These are phyloP conservation scores for Piper longum DNA, from an alignment of 164 flowering plant species.

Conservation along the genomic window DNA sequence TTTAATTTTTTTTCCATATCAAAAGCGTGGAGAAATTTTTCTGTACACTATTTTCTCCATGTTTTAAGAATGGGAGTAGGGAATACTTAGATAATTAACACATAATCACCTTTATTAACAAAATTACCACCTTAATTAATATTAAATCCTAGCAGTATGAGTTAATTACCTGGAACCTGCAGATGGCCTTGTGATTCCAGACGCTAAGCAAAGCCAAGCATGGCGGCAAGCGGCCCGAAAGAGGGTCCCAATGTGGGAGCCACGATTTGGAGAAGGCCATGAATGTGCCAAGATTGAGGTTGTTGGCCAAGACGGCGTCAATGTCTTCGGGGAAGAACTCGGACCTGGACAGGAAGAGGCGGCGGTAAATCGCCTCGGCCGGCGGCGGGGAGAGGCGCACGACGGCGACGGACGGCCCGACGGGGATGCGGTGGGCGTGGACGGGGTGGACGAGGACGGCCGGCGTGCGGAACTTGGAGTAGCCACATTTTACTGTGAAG, in stretches of 20 bases:
- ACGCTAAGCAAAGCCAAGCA: constrained; percentile 53
- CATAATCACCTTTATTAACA: no score
- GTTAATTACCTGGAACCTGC: constrained; percentile 22
- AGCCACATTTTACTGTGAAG: constrained; percentile 43
- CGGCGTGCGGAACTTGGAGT: constrained; percentile 42
- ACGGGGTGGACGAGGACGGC: constrained; percentile 61
- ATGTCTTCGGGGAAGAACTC: constrained; percentile 68
- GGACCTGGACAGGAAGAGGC: constrained; percentile 24
- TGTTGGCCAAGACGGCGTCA: constrained; percentile 25
- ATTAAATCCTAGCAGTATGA: no score
- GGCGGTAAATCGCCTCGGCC: constrained; percentile 32
- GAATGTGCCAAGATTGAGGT: constrained; percentile 59
- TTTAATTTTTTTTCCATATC: no score
- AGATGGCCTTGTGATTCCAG: constrained; percentile 62
- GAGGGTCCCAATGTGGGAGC: constrained; percentile 26
- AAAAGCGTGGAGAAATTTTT: no score
- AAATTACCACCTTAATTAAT: no score
- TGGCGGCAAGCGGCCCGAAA: constrained; percentile 18
- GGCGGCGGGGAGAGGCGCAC: constrained; percentile 18
- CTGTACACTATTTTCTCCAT: no score
- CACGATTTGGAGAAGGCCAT: constrained; percentile 40
- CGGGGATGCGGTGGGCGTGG: constrained; percentile 42
- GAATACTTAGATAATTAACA: no score
- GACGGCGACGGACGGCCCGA: constrained; percentile 16
- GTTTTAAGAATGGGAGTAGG: no score